Evolutionary conservation across 2,329 filamentous ascomycete species (phyloP).

Genomic region (Biscogniauxia mediterranea): DNA sequence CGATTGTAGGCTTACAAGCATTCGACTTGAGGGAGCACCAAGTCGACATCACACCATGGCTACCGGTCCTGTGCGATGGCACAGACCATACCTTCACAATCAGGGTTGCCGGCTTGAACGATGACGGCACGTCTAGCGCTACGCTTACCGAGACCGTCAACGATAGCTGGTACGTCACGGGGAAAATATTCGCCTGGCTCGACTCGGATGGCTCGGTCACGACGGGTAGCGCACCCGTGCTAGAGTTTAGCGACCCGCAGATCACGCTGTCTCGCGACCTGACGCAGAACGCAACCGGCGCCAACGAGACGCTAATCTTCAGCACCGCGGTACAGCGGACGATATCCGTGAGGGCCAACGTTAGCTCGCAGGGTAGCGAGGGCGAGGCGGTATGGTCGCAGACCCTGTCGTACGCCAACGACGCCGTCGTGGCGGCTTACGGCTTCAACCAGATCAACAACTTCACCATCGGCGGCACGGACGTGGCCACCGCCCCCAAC

Average conservation of each 20-base stretch:
- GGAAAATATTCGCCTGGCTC: conserved; percentile 79
- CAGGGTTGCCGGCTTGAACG: conserved; percentile 61
- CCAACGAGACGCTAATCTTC: conserved; percentile 60
- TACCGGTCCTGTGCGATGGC: conserved; percentile 67
- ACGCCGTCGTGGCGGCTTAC: conserved; percentile 38
- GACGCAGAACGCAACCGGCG: conserved; percentile 46
- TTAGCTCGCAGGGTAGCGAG: conserved; percentile 48
- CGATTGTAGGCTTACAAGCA: conserved; percentile 73
- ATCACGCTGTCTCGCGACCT: conserved; percentile 51
- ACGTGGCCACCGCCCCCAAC: conserved; percentile 32
- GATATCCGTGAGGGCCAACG: conserved; percentile 51
- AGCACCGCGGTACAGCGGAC: conserved; percentile 53
- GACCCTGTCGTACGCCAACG: conserved; percentile 52
- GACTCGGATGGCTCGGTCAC: conserved; percentile 52
- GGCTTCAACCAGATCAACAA: conserved; percentile 32
- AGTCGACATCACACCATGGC: conserved; percentile 77
- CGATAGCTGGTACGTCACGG: conserved; percentile 73
- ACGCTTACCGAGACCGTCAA: conserved; percentile 54
- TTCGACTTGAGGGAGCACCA: conserved; percentile 79
- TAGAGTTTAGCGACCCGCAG: conserved; percentile 37
- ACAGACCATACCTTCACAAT: conserved; percentile 66
- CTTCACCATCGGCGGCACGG: conserved; percentile 42
- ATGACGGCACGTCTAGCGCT: conserved; percentile 48
- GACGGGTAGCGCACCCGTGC: conserved; percentile 42
- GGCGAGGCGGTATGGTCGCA: conserved; percentile 54